These are phyloP conservation scores for Xanthoparmelia taractica DNA, from an alignment of 495 filamentous ascomycete genomes.

Conservation along the genomic window DNA sequence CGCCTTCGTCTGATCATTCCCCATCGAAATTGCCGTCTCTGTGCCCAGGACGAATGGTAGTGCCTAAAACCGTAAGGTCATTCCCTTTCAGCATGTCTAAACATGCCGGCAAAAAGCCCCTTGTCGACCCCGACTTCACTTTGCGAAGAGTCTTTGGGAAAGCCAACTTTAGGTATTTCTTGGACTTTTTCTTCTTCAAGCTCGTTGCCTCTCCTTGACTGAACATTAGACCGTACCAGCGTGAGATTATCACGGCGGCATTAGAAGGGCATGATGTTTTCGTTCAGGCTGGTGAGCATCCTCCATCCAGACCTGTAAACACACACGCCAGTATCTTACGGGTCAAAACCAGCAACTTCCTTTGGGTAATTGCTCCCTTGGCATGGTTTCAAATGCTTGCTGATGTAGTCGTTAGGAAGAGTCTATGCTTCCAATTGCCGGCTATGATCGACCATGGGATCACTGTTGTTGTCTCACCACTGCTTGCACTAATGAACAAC, in stretches of 20 bases:
- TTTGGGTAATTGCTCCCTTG: constrained; percentile 50
- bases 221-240: constrained; percentile 61
- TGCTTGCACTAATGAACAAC: constrained; percentile 90
- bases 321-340: background rate
- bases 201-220: constrained; percentile 18
- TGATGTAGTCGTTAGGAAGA: constrained; percentile 45
- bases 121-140: constrained; percentile 71
- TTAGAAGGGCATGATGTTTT: constrained; percentile 86
- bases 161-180: constrained; percentile 54
- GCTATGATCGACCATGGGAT: constrained; percentile 82
- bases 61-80: background rate
- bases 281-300: constrained; percentile 56
- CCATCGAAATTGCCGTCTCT: background rate
- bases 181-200: background rate
- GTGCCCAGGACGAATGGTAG: background rate
- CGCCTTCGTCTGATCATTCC: background rate
- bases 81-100: constrained; percentile 11
- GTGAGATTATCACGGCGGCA: constrained; percentile 76
- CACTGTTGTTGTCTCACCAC: constrained; percentile 83
- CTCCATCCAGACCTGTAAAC: too few species aligned
- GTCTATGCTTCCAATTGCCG: constrained; percentile 87
- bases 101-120: constrained; percentile 9
- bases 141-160: constrained; percentile 78
- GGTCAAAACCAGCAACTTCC: constrained; percentile 56
- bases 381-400: background rate